Percentiles rank a stretch among this genome's conserved stretches.
phyloP scores from a whole-genome alignment of 768 basidiomycete genomes.

The Pleurotus citrinopileatus region DNA sequence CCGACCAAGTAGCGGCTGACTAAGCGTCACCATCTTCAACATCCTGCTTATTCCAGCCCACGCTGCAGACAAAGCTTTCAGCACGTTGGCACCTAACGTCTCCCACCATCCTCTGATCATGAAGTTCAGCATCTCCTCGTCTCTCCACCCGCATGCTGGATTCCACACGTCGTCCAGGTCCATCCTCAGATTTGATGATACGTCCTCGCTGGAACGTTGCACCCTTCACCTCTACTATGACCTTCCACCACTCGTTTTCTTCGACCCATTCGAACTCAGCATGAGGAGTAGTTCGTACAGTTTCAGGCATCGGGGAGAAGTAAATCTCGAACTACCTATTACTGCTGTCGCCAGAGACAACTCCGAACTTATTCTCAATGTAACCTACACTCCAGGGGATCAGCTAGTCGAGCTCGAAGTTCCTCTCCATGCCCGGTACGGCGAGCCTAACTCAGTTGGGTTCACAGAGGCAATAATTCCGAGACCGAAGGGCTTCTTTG shows the following conservation, averaged over 20 bases:
- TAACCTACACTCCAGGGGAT: conserved; percentile 12
- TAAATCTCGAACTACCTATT: conserved; percentile 46
- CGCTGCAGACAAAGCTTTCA: too few relatives aligned
- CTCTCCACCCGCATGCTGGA: conserved; percentile 4
- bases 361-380: conserved; percentile 23
- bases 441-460: conserved; percentile 20
- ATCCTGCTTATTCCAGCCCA: too few relatives aligned
- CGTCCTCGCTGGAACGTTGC: conserved; percentile 22
- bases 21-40: too few relatives aligned
- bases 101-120: too few relatives aligned
- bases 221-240: conserved; percentile 35
- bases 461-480: conserved; percentile 27
- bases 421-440: conserved; percentile 48
- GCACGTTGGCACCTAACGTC: too few relatives aligned
- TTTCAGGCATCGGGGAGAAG: conserved; percentile 37
- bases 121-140: conserved; percentile 10
- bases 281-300: conserved; percentile 34
- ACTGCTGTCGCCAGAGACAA: conserved; percentile 28
- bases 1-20: too few relatives aligned
- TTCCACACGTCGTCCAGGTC: conserved; percentile 12
- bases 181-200: neutral
- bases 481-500: conserved; percentile 37
- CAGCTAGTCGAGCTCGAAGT: conserved; percentile 30
- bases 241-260: conserved; percentile 41
- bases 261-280: conserved; percentile 47